Evolutionary conservation across 108 stramenopile species (phyloP).

Genomic region (Nitzschia sp.): DNA sequence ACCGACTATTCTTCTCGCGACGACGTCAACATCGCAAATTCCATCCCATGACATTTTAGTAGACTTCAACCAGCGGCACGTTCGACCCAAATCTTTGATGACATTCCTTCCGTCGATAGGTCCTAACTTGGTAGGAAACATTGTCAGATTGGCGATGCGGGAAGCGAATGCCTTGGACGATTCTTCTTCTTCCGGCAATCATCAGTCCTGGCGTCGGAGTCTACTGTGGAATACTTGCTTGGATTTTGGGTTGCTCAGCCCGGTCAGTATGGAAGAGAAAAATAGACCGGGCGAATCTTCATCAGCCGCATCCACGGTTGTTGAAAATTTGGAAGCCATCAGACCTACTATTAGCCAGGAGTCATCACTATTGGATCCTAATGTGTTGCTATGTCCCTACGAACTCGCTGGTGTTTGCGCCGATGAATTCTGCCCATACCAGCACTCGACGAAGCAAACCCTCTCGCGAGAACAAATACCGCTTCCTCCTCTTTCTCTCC

Average conservation of each 20-base stretch:
- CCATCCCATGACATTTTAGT: too few relatives aligned
- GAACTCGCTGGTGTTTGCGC: constrained; percentile 72
- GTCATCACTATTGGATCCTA: constrained; percentile 44
- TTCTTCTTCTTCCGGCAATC: not conserved
- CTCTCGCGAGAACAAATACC: not conserved
- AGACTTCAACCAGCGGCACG: not conserved
- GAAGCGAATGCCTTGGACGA: constrained; percentile 29
- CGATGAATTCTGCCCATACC: constrained; percentile 67
- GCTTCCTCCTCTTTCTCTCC: not conserved
- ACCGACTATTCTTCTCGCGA: too few relatives aligned
- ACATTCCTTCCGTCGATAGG: constrained; percentile 15
- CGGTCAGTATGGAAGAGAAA: not conserved
- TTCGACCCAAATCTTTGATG: not conserved
- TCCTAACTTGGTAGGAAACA: not conserved
- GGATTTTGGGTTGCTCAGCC: constrained; percentile 9
- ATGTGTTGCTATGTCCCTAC: constrained; percentile 67
- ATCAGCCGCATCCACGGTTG: too few relatives aligned
- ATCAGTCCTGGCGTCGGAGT: not conserved
- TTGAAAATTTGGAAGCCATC: too few relatives aligned
- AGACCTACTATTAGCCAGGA: not conserved
- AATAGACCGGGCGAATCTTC: too few relatives aligned
- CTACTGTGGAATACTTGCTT: constrained; percentile 34
- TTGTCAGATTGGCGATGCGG: constrained; percentile 12
- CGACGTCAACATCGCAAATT: too few relatives aligned
- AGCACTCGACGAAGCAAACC: constrained; percentile 37